Base-by-base conservation (phyloP, 2,329 filamentous ascomycete genomes). In the Nakataea oryzae region DNA sequence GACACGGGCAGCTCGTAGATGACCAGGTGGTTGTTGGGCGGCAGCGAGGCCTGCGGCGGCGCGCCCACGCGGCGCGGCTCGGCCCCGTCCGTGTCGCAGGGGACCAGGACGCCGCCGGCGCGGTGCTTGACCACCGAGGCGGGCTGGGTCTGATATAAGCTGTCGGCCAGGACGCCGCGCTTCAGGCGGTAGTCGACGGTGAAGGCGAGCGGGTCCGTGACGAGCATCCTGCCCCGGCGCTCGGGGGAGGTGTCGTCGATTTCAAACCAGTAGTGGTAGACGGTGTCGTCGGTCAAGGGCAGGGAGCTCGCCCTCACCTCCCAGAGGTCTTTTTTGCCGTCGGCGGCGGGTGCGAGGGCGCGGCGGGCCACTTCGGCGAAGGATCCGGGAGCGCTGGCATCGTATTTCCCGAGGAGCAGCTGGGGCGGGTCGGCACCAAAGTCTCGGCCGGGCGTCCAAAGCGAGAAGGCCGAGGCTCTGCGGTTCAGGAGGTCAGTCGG, bases 301-400 rank as follows among this genome's bases (percentile, higher is more conserved):
- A 68, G 58, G 9, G 59, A n/a, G 1, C 32, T 56, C 13, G 64
- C 58, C 70, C 75, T 24, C 74, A 77, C 67, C 70, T 79, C 55
- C 78, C 78, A 63, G 70, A 74, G 65, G 75, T 76, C 26, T 70
- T 78, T 65, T 66, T 78, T 61, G 21, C 41, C 41, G 74, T 75
- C 29, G 72, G 78, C n/a, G 72, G 76, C 60, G 73, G 74, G 56
- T 74, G 73, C 64, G 70, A 80, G 57, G 72, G 76, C 32, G 34
- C 64, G 57, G 47, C 60, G 62, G 14, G 58, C 63, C 11, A 66
- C 62, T 58, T 65, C 59, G 13, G 56, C n/a, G 41, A 68, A 68
- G 1, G 27, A 24, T 8, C 56, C 58, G 3, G 17, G 54, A 14
- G 26, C 30, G 27, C 27, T 34, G 4, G 60, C 57, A 13, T 57